Conservation (phyloP, 257 asterid genomes). For the Buddleja alternifolia region DNA sequence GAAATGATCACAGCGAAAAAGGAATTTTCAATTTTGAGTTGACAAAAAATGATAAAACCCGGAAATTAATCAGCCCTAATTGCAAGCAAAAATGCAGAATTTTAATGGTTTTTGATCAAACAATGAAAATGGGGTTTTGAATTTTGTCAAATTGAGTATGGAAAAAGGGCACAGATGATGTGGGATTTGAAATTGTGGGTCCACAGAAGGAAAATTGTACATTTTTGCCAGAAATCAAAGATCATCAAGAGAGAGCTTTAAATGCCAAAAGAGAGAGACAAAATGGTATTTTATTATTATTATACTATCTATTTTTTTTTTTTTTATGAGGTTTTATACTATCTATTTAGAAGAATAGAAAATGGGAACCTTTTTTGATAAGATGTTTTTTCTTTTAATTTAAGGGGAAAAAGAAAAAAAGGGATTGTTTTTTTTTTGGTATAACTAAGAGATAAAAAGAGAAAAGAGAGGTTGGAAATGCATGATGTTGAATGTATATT, state of each 20-base stretch:
- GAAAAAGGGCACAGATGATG: conserved; percentile 34
- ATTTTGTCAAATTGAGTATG: conserved; percentile 19
- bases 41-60: conserved; percentile 38
- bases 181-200: conserved; percentile 39
- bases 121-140: conserved; percentile 32
- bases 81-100: conserved; percentile 32
- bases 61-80: conserved; percentile 40
- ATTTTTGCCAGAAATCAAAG: conserved; percentile 26
- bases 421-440: too few relatives aligned
- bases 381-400: not conserved
- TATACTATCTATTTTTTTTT: too few relatives aligned
- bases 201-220: conserved; percentile 30
- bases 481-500: not conserved
- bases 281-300: not conserved
- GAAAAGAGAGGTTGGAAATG: not conserved
- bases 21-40: conserved; percentile 32
- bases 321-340: too few relatives aligned
- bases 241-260: not conserved
- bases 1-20: conserved; percentile 44
- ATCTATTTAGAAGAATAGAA: too few relatives aligned
- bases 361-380: too few relatives aligned
- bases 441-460: not conserved
- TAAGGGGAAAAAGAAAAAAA: not conserved
- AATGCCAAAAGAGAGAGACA: not conserved
- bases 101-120: conserved; percentile 27